phyloP scores from a whole-genome alignment of 2,329 filamentous ascomycete species.

The Cucurbitaria berberidis region DNA sequence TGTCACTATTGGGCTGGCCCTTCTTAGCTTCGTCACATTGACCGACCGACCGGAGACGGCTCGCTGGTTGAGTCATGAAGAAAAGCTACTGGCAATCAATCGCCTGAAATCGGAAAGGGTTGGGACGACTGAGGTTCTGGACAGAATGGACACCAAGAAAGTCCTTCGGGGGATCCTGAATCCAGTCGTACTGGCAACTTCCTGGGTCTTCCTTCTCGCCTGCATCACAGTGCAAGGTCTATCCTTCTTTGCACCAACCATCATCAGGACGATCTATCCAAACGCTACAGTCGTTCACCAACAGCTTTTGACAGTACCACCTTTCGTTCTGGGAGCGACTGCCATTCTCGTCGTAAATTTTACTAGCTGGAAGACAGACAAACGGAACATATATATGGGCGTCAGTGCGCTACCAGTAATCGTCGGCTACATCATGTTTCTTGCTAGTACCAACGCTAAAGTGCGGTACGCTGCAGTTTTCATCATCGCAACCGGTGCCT shows the following conservation, averaged over 20 bases:
- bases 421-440: conserved; percentile 70
- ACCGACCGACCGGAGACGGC: conserved; percentile 72
- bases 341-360: conserved; percentile 65
- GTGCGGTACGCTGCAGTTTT: conserved; percentile 72
- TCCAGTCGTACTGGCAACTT: conserved; percentile 63
- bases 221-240: conserved; percentile 72
- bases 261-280: conserved; percentile 70
- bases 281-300: conserved; percentile 61
- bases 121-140: conserved; percentile 63
- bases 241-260: conserved; percentile 71
- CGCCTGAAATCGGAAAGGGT: conserved; percentile 70
- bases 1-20: conserved; percentile 60
- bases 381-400: conserved; percentile 64
- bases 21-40: conserved; percentile 65
- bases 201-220: conserved; percentile 65
- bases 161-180: conserved; percentile 64
- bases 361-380: conserved; percentile 64
- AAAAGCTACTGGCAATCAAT: conserved; percentile 67
- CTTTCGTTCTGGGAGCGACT: conserved; percentile 69
- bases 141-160: conserved; percentile 65
- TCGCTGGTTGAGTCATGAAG: conserved; percentile 64
- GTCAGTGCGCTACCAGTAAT: conserved; percentile 65
- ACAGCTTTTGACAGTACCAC: conserved; percentile 71
- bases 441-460: conserved; percentile 56
- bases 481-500: conserved; percentile 66